Conservation (phyloP, 1,139 yeast species). For the Trichomonascaceae sp. region DNA sequence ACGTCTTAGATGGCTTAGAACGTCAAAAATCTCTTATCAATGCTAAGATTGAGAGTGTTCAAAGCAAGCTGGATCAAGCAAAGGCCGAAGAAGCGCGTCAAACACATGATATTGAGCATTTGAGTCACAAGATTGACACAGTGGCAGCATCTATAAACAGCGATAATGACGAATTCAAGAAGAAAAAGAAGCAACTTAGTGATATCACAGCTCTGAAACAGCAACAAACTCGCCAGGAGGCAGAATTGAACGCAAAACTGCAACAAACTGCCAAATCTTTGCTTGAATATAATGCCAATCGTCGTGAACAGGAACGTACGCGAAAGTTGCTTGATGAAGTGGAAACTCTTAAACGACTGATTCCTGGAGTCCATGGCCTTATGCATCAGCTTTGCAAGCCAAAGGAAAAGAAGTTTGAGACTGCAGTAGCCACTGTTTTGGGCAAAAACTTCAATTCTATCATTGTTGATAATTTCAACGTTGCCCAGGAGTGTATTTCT, state of each 20-base stretch:
- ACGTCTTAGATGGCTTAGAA: constrained; percentile 22
- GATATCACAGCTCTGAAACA: constrained; percentile 44
- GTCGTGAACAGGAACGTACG: constrained; percentile 70
- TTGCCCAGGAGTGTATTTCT: constrained; percentile 79
- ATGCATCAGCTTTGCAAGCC: constrained; percentile 80
- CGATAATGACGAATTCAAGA: constrained; percentile 32
- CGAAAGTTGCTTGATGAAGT: constrained; percentile 66
- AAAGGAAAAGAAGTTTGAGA: constrained; percentile 63
- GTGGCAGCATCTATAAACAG: constrained; percentile 26
- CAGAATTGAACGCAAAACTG: constrained; percentile 55
- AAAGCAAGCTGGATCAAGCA: constrained; percentile 27
- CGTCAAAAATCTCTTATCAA: constrained; percentile 26
- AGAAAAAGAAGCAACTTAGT: constrained; percentile 40
- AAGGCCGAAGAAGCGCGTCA: constrained; percentile 18
- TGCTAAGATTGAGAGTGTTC: constrained; percentile 24
- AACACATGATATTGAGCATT: constrained; percentile 32
- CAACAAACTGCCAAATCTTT: constrained; percentile 56
- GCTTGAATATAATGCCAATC: constrained; percentile 68
- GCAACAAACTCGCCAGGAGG: constrained; percentile 43
- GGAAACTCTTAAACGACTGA: constrained; percentile 55
- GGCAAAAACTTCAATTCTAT: constrained; percentile 80
- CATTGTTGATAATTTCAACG: constrained; percentile 67
- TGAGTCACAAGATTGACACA: constrained; percentile 15
- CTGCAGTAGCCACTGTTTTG: constrained; percentile 71
- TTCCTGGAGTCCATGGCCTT: constrained; percentile 79